These are phyloP conservation scores for Venturia oleaginea DNA, from an alignment of 2,329 filamentous ascomycete genomes.

Conservation along the genomic window DNA sequence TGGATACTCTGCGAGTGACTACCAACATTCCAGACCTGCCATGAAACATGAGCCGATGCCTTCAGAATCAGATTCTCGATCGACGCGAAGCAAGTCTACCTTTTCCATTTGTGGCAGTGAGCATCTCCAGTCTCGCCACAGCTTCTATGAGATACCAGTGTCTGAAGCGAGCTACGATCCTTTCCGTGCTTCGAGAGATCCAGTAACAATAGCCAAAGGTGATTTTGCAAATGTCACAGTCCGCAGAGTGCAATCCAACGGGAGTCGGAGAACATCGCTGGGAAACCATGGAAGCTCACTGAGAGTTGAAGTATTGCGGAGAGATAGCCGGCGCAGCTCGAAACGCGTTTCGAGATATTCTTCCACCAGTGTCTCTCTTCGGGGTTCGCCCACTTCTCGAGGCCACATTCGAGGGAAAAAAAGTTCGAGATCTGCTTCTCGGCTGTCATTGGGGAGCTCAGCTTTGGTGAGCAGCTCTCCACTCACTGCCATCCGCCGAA, in stretches of 20 bases:
- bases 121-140: slow-evolving; percentile 39
- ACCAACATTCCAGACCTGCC: slow-evolving; percentile 58
- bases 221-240: slow-evolving; percentile 61
- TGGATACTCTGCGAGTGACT: slow-evolving; percentile 81
- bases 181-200: slow-evolving; percentile 59
- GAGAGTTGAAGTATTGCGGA: slow-evolving; percentile 29
- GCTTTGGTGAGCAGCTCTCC: slow-evolving; percentile 40
- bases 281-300: slow-evolving; percentile 30
- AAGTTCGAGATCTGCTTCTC: slow-evolving; percentile 24
- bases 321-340: slow-evolving; percentile 20
- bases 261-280: slow-evolving; percentile 27
- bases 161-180: slow-evolving; percentile 69
- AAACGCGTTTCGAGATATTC: slow-evolving; percentile 25
- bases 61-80: slow-evolving; percentile 25
- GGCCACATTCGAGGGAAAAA: not conserved
- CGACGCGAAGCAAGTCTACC: slow-evolving; percentile 40
- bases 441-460: slow-evolving; percentile 37
- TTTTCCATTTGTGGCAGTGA: slow-evolving; percentile 49
- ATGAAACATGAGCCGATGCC: slow-evolving; percentile 22
- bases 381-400: not conserved
- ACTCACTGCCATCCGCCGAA: slow-evolving; percentile 38
- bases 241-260: slow-evolving; percentile 41
- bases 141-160: slow-evolving; percentile 41
- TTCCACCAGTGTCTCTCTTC: slow-evolving; percentile 23
- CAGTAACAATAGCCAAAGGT: slow-evolving; percentile 39